These are phyloP conservation scores for Myxozyma monticola DNA, from an alignment of 805 yeast genomes.

Conservation along the genomic window DNA sequence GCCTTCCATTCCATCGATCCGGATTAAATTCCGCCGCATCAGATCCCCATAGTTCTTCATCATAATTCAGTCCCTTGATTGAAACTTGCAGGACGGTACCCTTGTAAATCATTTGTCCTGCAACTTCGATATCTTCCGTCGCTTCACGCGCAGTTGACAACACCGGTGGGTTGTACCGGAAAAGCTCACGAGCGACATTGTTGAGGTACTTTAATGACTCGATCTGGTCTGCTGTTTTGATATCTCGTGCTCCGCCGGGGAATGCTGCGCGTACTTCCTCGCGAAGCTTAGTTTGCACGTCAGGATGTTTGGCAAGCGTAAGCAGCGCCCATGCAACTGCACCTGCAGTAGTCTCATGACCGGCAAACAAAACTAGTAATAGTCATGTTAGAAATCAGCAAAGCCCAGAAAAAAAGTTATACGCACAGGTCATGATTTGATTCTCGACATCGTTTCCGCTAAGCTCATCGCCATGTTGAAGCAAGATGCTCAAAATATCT, in stretches of 20 bases:
- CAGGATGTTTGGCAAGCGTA: slow-evolving; percentile 15
- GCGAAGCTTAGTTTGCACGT: slow-evolving; percentile 17
- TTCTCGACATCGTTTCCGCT: slow-evolving; percentile 10
- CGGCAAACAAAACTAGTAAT: too few relatives aligned
- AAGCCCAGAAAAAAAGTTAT: neutral
- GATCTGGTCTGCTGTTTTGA: slow-evolving; percentile 10
- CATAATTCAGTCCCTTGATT: slow-evolving; percentile 5
- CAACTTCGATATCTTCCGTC: neutral
- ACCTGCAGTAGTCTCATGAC: slow-evolving; percentile 27
- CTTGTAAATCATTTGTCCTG: slow-evolving; percentile 10
- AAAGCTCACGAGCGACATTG: slow-evolving; percentile 17
- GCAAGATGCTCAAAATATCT: slow-evolving; percentile 16
- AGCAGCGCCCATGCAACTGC: slow-evolving; percentile 14
- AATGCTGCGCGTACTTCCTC: slow-evolving; percentile 15
- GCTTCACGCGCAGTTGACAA: slow-evolving; percentile 14
- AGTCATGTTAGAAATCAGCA: too few relatives aligned
- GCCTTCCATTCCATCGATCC: slow-evolving; percentile 24
- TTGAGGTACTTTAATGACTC: slow-evolving; percentile 13
- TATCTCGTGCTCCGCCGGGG: slow-evolving; percentile 15
- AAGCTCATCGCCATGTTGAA: slow-evolving; percentile 2
- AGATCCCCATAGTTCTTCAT: slow-evolving; percentile 14
- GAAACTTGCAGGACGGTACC: slow-evolving; percentile 9
- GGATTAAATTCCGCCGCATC: slow-evolving; percentile 24
- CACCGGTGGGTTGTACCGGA: slow-evolving; percentile 21
- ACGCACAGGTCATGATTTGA: slow-evolving; percentile 19